Conservation (phyloP, 306 rosid species). For the Dalbergia oliveri region DNA sequence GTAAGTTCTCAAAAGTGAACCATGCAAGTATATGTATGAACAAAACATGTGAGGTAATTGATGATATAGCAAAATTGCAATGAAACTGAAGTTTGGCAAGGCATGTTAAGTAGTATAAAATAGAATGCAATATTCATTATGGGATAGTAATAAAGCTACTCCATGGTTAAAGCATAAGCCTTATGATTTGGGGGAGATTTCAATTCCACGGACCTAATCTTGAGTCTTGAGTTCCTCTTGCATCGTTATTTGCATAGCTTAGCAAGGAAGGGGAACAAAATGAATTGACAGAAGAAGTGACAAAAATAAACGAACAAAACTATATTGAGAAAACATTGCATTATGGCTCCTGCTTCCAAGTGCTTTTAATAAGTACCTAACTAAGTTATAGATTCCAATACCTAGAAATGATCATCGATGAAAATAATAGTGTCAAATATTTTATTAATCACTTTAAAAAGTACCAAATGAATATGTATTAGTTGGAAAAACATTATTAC, state of each 20-base stretch:
- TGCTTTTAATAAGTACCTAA: not conserved
- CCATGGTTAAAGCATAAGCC: too few species aligned
- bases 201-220: too few species aligned
- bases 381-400: not conserved
- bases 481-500: not conserved
- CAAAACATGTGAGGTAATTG: not conserved
- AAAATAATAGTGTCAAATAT: not conserved
- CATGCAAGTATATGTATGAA: not conserved
- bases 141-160: too few species aligned
- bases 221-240: too few species aligned
- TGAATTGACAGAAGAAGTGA: too few species aligned
- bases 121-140: not conserved
- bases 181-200: too few species aligned
- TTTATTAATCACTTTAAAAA: not conserved
- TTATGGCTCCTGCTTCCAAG: not conserved
- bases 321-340: not conserved
- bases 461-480: not conserved
- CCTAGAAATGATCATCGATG: not conserved
- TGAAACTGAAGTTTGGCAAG: slow-evolving; percentile 13
- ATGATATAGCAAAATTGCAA: not conserved
- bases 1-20: not conserved
- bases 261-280: too few species aligned
- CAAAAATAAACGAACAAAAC: too few species aligned
- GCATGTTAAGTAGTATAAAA: not conserved
- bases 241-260: too few species aligned